phyloP scores from a whole-genome alignment of 306 rosid species.

The Argentina anserina region DNA sequence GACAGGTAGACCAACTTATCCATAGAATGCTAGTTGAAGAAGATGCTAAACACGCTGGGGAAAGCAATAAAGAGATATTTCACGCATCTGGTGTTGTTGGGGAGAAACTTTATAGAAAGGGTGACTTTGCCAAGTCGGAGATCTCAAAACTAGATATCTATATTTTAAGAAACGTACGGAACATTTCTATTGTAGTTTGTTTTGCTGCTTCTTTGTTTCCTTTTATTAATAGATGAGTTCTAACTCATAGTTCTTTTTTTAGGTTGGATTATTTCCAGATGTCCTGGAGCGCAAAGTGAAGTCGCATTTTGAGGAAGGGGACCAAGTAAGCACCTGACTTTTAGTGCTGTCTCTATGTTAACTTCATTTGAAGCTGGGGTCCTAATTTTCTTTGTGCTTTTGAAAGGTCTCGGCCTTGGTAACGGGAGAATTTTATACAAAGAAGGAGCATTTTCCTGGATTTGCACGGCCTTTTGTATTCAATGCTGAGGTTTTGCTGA shows the following conservation, averaged over 20 bases:
- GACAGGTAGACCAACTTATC: conserved; percentile 84
- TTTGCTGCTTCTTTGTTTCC: not conserved
- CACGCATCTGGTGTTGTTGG: conserved; percentile 65
- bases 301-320: conserved; percentile 88
- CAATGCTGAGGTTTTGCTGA: conserved; percentile 85
- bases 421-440: conserved; percentile 89
- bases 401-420: conserved; percentile 87
- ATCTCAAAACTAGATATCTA: conserved; percentile 61
- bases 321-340: conserved; percentile 49
- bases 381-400: conserved; percentile 20
- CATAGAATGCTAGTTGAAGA: conserved; percentile 86
- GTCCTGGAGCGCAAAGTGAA: conserved; percentile 78
- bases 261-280: conserved; percentile 99
- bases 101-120: conserved; percentile 74
- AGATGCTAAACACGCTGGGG: conserved; percentile 56
- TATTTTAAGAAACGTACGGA: conserved; percentile 64
- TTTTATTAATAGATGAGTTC: no score
- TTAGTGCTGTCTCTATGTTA: conserved; percentile 11
- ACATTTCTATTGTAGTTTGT: not conserved
- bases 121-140: conserved; percentile 67
- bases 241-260: conserved; percentile 26
- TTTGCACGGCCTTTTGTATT: conserved; percentile 89
- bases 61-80: conserved; percentile 56
- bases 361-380: not conserved
- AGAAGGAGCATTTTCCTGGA: conserved; percentile 94